These are phyloP conservation scores for Cutaneotrichosporon arboriforme DNA, from an alignment of 1,284 basidiomycete genomes.

Conservation along the genomic window DNA sequence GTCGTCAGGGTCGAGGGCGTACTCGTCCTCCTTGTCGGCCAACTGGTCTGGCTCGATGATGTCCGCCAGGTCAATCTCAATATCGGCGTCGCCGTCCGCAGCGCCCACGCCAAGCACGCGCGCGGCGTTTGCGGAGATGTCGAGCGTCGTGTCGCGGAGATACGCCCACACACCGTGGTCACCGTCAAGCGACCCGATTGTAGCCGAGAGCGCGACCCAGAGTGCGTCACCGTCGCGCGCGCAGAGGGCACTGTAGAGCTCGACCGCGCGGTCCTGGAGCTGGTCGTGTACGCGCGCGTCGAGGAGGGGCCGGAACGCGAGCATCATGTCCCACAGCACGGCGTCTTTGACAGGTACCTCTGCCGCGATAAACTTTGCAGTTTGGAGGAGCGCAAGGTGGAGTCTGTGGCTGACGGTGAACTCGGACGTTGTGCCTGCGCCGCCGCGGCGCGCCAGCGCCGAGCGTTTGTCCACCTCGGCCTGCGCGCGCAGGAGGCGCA, in stretches of 20 bases:
- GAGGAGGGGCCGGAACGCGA: conserved; percentile 69
- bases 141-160: conserved; percentile 25
- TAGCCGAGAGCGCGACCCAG: conserved; percentile 67
- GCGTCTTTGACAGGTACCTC: conserved; percentile 63
- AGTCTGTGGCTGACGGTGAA: conserved; percentile 64
- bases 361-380: conserved; percentile 61
- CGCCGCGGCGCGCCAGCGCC: conserved; percentile 58
- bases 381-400: conserved; percentile 64
- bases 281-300: conserved; percentile 62
- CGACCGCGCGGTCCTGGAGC: conserved; percentile 60
- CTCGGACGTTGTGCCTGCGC: conserved; percentile 34
- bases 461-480: conserved; percentile 58
- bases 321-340: conserved; percentile 69
- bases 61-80: neutral
- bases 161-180: conserved; percentile 28
- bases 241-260: conserved; percentile 60
- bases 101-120: neutral
- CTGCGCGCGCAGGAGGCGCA: conserved; percentile 57
- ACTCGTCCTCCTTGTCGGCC: neutral
- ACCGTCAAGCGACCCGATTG: conserved; percentile 23
- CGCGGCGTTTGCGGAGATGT: conserved; percentile 7
- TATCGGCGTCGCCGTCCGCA: neutral
- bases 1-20: neutral
- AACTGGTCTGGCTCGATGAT: neutral
- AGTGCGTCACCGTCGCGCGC: conserved; percentile 68